A percentile compares a stretch with the other conserved stretches of the same genome.
These are phyloP conservation scores for Phytophthora pisi DNA, from an alignment of 352 stramenopile species.

Conservation along the genomic window DNA sequence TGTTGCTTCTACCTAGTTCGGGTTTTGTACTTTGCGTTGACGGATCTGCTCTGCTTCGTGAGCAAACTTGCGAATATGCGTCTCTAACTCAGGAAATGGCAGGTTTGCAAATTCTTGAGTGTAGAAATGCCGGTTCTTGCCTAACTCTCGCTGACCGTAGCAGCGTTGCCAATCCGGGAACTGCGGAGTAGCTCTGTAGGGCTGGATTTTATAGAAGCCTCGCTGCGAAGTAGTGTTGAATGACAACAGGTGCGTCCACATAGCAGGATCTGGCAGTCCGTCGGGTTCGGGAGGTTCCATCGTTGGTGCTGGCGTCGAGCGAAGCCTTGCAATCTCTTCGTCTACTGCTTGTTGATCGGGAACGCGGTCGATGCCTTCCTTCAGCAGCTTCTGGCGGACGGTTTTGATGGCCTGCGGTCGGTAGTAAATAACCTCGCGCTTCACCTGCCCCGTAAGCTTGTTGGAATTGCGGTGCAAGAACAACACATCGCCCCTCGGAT, in stretches of 20 bases:
- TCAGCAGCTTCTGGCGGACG: slow-evolving; percentile 8
- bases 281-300: slow-evolving; percentile 15
- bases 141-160: slow-evolving; percentile 39
- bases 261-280: slow-evolving; percentile 41
- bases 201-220: slow-evolving; percentile 48
- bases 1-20: neutral
- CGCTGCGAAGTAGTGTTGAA: slow-evolving; percentile 46
- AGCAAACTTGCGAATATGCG: slow-evolving; percentile 22
- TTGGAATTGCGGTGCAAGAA: slow-evolving; percentile 58
- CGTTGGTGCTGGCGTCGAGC: slow-evolving; percentile 12
- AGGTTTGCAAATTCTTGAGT: slow-evolving; percentile 12
- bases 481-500: slow-evolving; percentile 34
- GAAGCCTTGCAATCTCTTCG: slow-evolving; percentile 10
- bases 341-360: slow-evolving; percentile 14
- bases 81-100: slow-evolving; percentile 14
- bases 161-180: slow-evolving; percentile 54
- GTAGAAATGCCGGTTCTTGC: slow-evolving; percentile 26
- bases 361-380: slow-evolving; percentile 8
- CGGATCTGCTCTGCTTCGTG: slow-evolving; percentile 22
- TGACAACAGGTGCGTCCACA: slow-evolving; percentile 67
- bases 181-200: slow-evolving; percentile 37
- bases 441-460: slow-evolving; percentile 43
- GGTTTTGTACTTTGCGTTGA: slow-evolving; percentile 3
- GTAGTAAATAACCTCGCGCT: slow-evolving; percentile 19
- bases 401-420: slow-evolving; percentile 17